Conservation (phyloP, 495 filamentous ascomycete species). For the Podospora bellae-mahoneyi region DNA sequence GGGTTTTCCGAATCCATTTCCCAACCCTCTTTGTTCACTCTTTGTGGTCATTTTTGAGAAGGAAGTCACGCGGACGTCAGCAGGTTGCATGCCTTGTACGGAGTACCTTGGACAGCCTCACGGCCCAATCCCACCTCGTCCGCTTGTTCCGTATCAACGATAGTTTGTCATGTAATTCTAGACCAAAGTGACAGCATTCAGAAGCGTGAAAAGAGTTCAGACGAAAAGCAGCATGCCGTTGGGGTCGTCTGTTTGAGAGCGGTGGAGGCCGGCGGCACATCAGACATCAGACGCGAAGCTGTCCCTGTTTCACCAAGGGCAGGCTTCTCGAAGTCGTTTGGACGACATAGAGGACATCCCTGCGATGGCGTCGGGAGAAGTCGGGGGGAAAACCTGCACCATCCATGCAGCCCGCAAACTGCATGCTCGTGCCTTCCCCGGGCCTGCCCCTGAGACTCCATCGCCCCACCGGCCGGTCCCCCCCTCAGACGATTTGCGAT, state of each 20-base stretch:
- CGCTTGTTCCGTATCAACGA: neutral
- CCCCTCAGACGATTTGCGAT: neutral
- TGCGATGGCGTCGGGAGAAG: conserved; percentile 11
- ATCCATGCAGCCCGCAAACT: conserved; percentile 5
- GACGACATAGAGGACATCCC: neutral
- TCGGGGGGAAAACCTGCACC: conserved; percentile 4
- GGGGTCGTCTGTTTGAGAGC: conserved; percentile 8
- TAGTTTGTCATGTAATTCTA: neutral
- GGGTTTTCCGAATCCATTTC: neutral
- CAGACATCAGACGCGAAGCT: conserved; percentile 8
- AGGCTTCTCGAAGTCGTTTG: conserved; percentile 11
- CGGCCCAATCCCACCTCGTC: neutral
- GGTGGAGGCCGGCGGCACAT: conserved; percentile 11
- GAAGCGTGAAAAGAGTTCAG: neutral
- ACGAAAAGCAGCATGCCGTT: neutral
- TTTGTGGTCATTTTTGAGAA: neutral
- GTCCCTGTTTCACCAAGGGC: conserved; percentile 9
- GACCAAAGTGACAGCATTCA: neutral
- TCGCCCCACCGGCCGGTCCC: neutral
- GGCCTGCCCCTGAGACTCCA: conserved; percentile 7
- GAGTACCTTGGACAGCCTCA: no score
- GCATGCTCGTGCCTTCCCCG: conserved; percentile 7
- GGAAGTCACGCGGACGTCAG: conserved; percentile 4
- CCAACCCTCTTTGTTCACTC: neutral
- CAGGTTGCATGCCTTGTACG: no score